phyloP scores from a whole-genome alignment of 2,329 filamentous ascomycete species.

The Elsinoe necatrix region DNA sequence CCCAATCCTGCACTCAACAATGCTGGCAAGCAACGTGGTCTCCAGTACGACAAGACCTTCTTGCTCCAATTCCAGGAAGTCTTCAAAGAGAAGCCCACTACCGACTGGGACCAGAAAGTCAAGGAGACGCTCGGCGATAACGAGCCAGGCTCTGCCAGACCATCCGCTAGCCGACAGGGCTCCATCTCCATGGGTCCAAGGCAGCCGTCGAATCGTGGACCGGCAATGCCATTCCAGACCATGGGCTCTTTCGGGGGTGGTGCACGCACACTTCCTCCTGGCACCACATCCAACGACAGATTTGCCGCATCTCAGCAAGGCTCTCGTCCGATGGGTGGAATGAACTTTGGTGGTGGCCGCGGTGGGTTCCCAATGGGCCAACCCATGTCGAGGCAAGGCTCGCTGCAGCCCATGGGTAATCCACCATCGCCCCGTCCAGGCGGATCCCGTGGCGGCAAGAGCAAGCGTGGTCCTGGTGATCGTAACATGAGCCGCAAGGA shows the following conservation, averaged over 20 bases:
- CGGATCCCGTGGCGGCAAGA: slow-evolving; percentile 50
- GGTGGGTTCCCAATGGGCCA: slow-evolving; percentile 56
- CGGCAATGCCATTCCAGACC: slow-evolving; percentile 19
- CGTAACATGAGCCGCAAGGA: slow-evolving; percentile 47
- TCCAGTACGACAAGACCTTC: slow-evolving; percentile 94
- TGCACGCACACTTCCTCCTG: slow-evolving; percentile 56
- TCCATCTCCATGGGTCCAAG: slow-evolving; percentile 42
- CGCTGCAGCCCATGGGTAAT: slow-evolving; percentile 51
- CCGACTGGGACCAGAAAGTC: slow-evolving; percentile 87
- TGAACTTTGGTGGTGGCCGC: slow-evolving; percentile 50
- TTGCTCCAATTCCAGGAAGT: slow-evolving; percentile 92
- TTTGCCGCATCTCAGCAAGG: slow-evolving; percentile 41
- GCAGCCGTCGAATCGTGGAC: slow-evolving; percentile 28
- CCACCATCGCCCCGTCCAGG: slow-evolving; percentile 60
- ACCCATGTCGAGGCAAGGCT: slow-evolving; percentile 55
- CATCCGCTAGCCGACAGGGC: slow-evolving; percentile 49
- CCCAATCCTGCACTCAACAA: slow-evolving; percentile 91
- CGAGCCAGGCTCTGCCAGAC: slow-evolving; percentile 50
- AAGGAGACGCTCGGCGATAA: slow-evolving; percentile 65
- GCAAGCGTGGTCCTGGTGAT: slow-evolving; percentile 49
- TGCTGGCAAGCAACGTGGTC: slow-evolving; percentile 68
- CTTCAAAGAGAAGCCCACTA: slow-evolving; percentile 91
- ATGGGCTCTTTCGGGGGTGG: slow-evolving; percentile 64
- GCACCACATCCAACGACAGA: slow-evolving; percentile 68
- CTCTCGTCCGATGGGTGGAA: slow-evolving; percentile 25